Evolutionary conservation across 169 alveolate species (phyloP).

Genomic region (Ichthyophthirius multifiliis): DNA sequence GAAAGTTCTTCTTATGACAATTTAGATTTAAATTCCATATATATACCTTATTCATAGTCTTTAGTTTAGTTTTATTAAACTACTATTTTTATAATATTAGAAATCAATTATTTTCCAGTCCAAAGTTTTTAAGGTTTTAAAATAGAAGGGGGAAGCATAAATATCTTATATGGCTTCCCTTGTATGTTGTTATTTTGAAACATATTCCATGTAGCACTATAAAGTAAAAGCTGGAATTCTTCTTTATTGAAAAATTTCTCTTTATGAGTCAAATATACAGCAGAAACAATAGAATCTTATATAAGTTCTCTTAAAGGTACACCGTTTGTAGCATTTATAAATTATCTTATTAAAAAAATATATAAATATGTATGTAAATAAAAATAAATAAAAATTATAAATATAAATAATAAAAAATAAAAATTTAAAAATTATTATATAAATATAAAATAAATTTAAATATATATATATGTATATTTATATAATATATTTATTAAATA

Average conservation of each 20-base stretch:
- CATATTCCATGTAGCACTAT: conserved; percentile 61
- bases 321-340: conserved; percentile 97
- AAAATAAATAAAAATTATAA: too few species aligned
- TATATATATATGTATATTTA: too few species aligned
- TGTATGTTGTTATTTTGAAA: conserved; percentile 12
- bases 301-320: conserved; percentile 97
- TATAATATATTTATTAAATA: too few species aligned
- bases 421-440: too few species aligned
- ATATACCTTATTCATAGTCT: conserved; percentile 30
- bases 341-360: too few species aligned
- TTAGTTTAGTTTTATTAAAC: conserved; percentile 42
- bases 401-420: too few species aligned
- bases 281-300: conserved; percentile 95
- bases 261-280: conserved; percentile 92
- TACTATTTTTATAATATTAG: conserved; percentile 64
- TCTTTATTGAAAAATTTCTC: conserved; percentile 92
- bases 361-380: too few species aligned
- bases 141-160: conserved; percentile 89
- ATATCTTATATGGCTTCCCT: conserved; percentile 44
- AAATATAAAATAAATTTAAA: too few species aligned
- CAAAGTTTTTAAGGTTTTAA: conserved; percentile 91
- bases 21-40: conserved; percentile 26
- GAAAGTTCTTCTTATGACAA: conserved; percentile 42
- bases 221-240: conserved; percentile 86
- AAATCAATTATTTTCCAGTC: conserved; percentile 96